Conservation (phyloP, 2,329 filamentous ascomycete species). For the Hypoxylon sp. region DNA sequence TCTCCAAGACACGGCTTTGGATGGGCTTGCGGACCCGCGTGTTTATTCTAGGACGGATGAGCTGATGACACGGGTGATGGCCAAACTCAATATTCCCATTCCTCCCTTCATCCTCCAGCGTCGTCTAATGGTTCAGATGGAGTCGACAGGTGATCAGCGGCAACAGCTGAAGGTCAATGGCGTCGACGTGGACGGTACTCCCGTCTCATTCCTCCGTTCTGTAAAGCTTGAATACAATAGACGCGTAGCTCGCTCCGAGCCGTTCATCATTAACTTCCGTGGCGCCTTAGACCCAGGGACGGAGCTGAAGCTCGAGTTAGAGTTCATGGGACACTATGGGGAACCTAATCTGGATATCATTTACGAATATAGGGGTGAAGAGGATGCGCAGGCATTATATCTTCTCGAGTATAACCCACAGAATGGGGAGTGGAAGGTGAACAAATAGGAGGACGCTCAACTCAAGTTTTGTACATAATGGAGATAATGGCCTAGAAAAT, state of each 20-base stretch:
- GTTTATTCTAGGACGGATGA: conserved; percentile 57
- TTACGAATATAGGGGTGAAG: conserved; percentile 38
- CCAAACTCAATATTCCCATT: conserved; percentile 56
- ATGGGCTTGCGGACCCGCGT: conserved; percentile 54
- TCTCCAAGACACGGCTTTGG: conserved; percentile 61
- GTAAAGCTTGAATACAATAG: conserved; percentile 59
- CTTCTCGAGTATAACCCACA: conserved; percentile 53
- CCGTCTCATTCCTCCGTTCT: conserved; percentile 58
- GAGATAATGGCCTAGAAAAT: background rate
- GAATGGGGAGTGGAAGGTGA: conserved; percentile 50
- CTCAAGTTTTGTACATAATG: too few relatives aligned
- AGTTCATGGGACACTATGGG: conserved; percentile 65
- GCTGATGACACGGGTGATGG: conserved; percentile 60
- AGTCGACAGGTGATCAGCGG: conserved; percentile 41
- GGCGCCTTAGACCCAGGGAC: conserved; percentile 46
- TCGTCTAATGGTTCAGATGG: conserved; percentile 52
- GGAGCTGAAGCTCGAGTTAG: conserved; percentile 57
- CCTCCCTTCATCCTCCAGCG: conserved; percentile 58
- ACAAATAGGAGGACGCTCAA: background rate
- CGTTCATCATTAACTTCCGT: conserved; percentile 57
- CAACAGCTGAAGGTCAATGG: conserved; percentile 55
- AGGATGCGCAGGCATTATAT: conserved; percentile 39
- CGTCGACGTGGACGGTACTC: conserved; percentile 60
- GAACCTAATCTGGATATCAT: conserved; percentile 59
- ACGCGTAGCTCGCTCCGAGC: conserved; percentile 56